Evolutionary conservation across 495 filamentous ascomycete species (phyloP).

Genomic region (Cetradonia linearis): DNA sequence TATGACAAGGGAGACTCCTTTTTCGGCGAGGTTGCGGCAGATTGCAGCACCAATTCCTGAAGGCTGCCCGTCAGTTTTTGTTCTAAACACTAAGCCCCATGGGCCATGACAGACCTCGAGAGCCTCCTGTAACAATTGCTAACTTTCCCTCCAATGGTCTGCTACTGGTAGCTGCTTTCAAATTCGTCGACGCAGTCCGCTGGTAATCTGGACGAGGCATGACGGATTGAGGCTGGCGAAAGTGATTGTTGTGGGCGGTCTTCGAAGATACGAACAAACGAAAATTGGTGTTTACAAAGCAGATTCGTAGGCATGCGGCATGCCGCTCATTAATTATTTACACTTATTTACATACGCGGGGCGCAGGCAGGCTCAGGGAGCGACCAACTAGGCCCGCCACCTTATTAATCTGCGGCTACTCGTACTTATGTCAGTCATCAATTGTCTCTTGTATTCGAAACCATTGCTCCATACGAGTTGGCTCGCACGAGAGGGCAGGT

Average conservation of each 20-base stretch:
- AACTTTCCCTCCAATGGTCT: constrained; percentile 52
- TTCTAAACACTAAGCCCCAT: not conserved
- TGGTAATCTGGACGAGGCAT: constrained; percentile 26
- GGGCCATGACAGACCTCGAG: constrained; percentile 45
- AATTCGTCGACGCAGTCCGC: constrained; percentile 26
- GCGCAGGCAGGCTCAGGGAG: not conserved
- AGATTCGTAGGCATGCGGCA: not conserved
- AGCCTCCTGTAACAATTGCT: constrained; percentile 68
- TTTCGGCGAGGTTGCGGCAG: constrained; percentile 63
- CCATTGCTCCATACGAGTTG: not conserved
- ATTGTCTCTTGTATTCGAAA: too few species aligned
- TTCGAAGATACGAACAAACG: too few species aligned
- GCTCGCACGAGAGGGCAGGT: not conserved
- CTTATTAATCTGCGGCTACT: not conserved
- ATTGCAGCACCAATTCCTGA: constrained; percentile 86
- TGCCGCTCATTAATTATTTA: constrained; percentile 1
- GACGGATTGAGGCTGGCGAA: too few species aligned
- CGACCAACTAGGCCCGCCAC: not conserved
- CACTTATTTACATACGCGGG: not conserved
- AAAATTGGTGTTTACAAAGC: not conserved
- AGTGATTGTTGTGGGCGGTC: too few species aligned
- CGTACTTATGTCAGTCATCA: not conserved
- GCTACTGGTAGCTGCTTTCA: constrained; percentile 5
- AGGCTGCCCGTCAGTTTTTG: not conserved
- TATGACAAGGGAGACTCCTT: constrained; percentile 59